Evolutionary conservation across 495 filamentous ascomycete species (phyloP).

Genomic region (Penicillium manginii): DNA sequence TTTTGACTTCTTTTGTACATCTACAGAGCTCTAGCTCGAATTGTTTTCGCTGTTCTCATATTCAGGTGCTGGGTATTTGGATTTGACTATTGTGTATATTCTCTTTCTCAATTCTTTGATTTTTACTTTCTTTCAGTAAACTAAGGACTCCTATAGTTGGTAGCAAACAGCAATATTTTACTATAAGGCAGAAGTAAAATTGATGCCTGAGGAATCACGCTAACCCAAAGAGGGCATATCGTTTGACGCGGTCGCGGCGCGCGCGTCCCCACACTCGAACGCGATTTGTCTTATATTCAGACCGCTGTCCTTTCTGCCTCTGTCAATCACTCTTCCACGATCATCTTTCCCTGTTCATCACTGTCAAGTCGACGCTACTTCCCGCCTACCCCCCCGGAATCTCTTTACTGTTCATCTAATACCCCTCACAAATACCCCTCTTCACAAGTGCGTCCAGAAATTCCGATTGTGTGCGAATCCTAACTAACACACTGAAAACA

Average conservation of each 20-base stretch:
- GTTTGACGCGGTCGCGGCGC: conserved; percentile 35
- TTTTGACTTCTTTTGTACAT: conserved; percentile 18
- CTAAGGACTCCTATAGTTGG: neutral
- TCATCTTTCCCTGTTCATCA: neutral
- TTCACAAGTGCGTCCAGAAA: conserved; percentile 42
- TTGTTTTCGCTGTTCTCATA: neutral
- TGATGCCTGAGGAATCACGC: conserved; percentile 27
- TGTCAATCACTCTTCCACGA: conserved; percentile 20
- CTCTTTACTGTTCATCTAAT: conserved; percentile 5
- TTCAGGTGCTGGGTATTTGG: neutral
- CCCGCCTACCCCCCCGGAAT: conserved; percentile 3
- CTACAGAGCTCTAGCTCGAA: neutral
- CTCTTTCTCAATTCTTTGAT: neutral
- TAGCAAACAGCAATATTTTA: too few relatives aligned
- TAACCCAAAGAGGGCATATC: conserved; percentile 43
- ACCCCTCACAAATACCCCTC: conserved; percentile 20
- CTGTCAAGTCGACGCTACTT: conserved; percentile 11
- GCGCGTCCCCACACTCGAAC: conserved; percentile 42
- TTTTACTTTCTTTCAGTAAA: conserved; percentile 4
- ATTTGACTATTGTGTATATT: neutral
- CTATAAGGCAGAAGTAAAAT: neutral
- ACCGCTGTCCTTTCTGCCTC: conserved; percentile 27
- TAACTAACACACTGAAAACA: conserved; percentile 36
- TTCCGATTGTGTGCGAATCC: conserved; percentile 17
- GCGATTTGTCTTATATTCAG: conserved; percentile 38